Evolutionary conservation across 805 yeast genomes (phyloP).

Genomic region (Wickerhamiella australiensis): DNA sequence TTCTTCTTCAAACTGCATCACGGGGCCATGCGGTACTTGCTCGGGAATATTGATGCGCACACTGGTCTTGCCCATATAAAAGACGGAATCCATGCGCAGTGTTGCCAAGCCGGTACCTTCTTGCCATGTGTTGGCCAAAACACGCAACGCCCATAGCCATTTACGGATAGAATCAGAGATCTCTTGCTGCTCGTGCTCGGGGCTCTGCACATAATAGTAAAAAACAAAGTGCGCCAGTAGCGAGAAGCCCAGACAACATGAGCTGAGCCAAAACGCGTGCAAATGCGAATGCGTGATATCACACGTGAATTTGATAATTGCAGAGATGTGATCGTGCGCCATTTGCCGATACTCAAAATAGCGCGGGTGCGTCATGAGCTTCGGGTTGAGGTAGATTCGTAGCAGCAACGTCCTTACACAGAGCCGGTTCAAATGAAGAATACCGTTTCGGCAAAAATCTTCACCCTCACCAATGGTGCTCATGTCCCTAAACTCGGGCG

Average conservation of each 20-base stretch:
- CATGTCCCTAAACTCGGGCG: conserved; percentile 24
- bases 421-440: conserved; percentile 24
- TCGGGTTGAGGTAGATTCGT: conserved; percentile 22
- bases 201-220: conserved; percentile 26
- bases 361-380: conserved; percentile 16
- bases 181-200: conserved; percentile 22
- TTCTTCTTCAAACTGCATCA: neutral
- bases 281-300: conserved; percentile 28
- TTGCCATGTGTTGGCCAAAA: conserved; percentile 28
- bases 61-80: conserved; percentile 24
- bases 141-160: conserved; percentile 27
- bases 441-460: conserved; percentile 26
- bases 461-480: conserved; percentile 17
- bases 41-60: conserved; percentile 11
- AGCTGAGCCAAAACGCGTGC: conserved; percentile 29
- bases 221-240: conserved; percentile 28
- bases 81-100: conserved; percentile 26
- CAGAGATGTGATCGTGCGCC: conserved; percentile 24
- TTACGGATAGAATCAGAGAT: conserved; percentile 24
- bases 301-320: conserved; percentile 24
- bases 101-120: conserved; percentile 30
- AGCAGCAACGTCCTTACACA: conserved; percentile 26
- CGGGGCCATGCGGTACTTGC: neutral
- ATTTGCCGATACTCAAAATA: conserved; percentile 20
- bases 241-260: conserved; percentile 25